These are phyloP conservation scores for Trichoderma sp. DNA, from an alignment of 2,329 filamentous ascomycete genomes.

Conservation along the genomic window DNA sequence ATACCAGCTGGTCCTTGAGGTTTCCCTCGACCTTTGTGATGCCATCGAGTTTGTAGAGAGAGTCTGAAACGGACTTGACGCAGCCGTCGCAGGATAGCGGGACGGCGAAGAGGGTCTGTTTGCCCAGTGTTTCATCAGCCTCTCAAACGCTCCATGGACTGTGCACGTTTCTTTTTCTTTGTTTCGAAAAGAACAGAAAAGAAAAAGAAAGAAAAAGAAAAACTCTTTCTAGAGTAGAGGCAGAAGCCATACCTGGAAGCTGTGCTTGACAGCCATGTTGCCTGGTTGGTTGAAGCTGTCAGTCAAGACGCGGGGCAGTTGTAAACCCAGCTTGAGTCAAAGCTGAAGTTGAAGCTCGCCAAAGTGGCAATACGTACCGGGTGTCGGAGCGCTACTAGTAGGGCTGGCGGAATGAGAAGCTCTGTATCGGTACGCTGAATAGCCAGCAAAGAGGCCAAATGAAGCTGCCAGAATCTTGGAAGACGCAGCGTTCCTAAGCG, in stretches of 20 bases:
- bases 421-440: conserved; percentile 32
- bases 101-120: conserved; percentile 88
- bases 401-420: conserved; percentile 22
- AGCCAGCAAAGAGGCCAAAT: conserved; percentile 30
- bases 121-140: conserved; percentile 38
- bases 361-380: neutral
- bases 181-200: neutral
- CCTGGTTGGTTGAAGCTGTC: conserved; percentile 22
- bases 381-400: neutral
- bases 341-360: neutral
- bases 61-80: conserved; percentile 79
- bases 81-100: conserved; percentile 89
- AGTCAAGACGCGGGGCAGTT: neutral
- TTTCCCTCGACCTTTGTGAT: conserved; percentile 81
- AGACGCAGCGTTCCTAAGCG: conserved; percentile 23
- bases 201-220: neutral
- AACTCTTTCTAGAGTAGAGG: neutral
- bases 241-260: conserved; percentile 43
- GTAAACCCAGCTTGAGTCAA: neutral
- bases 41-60: conserved; percentile 73
- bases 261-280: conserved; percentile 46
- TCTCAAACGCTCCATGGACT: neutral
- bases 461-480: conserved; percentile 31
- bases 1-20: conserved; percentile 78
- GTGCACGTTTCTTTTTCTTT: conserved; percentile 13